A percentile compares a stretch with the other conserved stretches of the same genome.
Conservation (phyloP, 2,329 filamentous ascomycete species). For the Penicillium decumbens region DNA sequence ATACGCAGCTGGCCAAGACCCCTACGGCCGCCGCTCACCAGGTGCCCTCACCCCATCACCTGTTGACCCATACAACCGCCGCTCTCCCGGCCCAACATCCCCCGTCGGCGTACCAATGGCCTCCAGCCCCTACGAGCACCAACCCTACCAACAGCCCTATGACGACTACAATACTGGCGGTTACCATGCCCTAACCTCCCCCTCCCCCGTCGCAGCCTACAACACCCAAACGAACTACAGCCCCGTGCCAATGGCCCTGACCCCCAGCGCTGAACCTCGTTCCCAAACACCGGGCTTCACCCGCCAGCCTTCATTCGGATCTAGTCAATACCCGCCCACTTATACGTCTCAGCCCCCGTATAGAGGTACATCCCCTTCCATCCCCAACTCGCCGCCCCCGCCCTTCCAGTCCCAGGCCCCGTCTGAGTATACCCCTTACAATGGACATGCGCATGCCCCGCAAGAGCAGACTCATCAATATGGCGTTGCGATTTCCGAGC, state of each 20-base stretch:
- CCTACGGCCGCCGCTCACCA: constrained; percentile 21
- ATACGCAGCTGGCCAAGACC: no score
- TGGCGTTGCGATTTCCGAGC: constrained; percentile 10
- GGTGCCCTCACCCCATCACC: constrained; percentile 8
- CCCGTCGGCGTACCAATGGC: constrained; percentile 13
- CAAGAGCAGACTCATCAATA: background rate
- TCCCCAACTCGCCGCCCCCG: constrained; percentile 30
- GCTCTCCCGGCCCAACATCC: constrained; percentile 18
- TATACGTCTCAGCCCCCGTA: constrained; percentile 21
- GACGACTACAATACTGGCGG: constrained; percentile 12
- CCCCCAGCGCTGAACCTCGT: constrained; percentile 12
- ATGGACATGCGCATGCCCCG: background rate
- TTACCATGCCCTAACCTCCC: constrained; percentile 17
- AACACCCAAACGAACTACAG: constrained; percentile 23
- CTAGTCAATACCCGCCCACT: constrained; percentile 23
- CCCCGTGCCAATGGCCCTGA: constrained; percentile 20
- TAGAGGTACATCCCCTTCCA: constrained; percentile 15
- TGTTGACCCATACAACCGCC: constrained; percentile 21
- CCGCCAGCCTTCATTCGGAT: constrained; percentile 25
- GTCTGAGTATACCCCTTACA: constrained; percentile 12
- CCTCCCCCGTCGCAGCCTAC: constrained; percentile 21
- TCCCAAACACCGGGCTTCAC: constrained; percentile 14
- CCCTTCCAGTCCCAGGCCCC: constrained; percentile 22
- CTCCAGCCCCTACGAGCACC: constrained; percentile 12
- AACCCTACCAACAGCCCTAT: constrained; percentile 10